Evolutionary conservation across 208 protist genomes (phyloP).

Genomic region (Zelonia costaricensis): DNA sequence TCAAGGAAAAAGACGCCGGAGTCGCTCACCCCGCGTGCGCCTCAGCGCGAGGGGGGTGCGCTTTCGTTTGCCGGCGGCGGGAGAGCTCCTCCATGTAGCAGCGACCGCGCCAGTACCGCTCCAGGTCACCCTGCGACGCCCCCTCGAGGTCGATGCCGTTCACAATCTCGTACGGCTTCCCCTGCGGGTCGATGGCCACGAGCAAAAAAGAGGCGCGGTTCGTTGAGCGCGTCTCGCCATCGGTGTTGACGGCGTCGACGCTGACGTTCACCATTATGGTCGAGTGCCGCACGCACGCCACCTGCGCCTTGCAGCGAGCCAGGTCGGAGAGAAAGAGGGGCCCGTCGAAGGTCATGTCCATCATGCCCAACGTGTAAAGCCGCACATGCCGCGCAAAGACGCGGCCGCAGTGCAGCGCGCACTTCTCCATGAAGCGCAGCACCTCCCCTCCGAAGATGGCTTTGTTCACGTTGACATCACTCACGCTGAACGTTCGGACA

Average conservation of each 20-base stretch:
- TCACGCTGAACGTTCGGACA: slow-evolving; percentile 30
- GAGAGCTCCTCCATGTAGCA: slow-evolving; percentile 6
- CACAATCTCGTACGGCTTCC: slow-evolving; percentile 22
- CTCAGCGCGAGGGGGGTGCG: too few species aligned
- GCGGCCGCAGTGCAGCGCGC: slow-evolving; percentile 59
- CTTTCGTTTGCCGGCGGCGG: background rate
- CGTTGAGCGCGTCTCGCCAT: slow-evolving; percentile 23
- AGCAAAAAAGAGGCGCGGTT: slow-evolving; percentile 56
- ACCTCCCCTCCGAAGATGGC: slow-evolving; percentile 62
- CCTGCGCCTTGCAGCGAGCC: slow-evolving; percentile 33
- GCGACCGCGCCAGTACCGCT: slow-evolving; percentile 25
- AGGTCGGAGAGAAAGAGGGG: slow-evolving; percentile 41
- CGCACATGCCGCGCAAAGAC: slow-evolving; percentile 39
- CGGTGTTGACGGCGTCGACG: slow-evolving; percentile 19
- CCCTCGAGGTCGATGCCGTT: slow-evolving; percentile 42
- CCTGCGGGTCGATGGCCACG: slow-evolving; percentile 26
- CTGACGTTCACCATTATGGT: slow-evolving; percentile 38
- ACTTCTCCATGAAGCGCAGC: slow-evolving; percentile 53
- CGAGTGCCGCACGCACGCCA: slow-evolving; percentile 40
- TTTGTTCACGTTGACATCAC: slow-evolving; percentile 49
- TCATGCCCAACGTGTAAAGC: slow-evolving; percentile 49
- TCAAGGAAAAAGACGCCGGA: too few species aligned
- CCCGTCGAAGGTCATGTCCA: slow-evolving; percentile 52
- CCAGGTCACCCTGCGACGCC: slow-evolving; percentile 26
- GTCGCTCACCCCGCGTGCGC: too few species aligned